Evolutionary conservation across 805 yeast genomes (phyloP).

Genomic region (Zygoascus ofunaensis): DNA sequence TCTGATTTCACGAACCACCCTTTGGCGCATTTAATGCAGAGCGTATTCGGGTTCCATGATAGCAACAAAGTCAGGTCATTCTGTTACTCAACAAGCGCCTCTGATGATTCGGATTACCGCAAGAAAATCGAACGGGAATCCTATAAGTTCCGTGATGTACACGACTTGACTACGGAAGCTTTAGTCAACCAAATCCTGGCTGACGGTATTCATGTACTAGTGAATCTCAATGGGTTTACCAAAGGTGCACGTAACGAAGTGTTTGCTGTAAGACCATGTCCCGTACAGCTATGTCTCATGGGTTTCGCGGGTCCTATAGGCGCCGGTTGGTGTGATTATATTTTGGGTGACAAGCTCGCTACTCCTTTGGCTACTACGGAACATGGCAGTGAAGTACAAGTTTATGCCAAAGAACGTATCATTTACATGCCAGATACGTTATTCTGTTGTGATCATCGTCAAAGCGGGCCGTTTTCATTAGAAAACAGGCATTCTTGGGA

Average conservation of each 20-base stretch:
- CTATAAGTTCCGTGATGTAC: slow-evolving; percentile 20
- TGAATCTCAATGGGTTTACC: slow-evolving; percentile 28
- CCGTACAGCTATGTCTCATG: slow-evolving; percentile 26
- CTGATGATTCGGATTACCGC: slow-evolving; percentile 24
- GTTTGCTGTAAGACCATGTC: slow-evolving; percentile 27
- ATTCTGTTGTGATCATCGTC: slow-evolving; percentile 29
- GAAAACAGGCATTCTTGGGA: slow-evolving; percentile 16
- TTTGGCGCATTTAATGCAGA: slow-evolving; percentile 29
- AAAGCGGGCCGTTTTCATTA: slow-evolving; percentile 23
- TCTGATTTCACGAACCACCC: slow-evolving; percentile 29
- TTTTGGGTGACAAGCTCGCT: slow-evolving; percentile 22
- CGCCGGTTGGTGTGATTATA: slow-evolving; percentile 25
- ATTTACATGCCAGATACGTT: slow-evolving; percentile 24
- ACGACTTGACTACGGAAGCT: slow-evolving; percentile 19
- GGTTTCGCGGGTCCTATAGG: slow-evolving; percentile 30
- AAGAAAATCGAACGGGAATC: slow-evolving; percentile 21
- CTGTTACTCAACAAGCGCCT: slow-evolving; percentile 25
- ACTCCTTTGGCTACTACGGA: slow-evolving; percentile 9
- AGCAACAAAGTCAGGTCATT: slow-evolving; percentile 17
- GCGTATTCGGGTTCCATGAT: slow-evolving; percentile 27
- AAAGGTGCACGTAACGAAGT: slow-evolving; percentile 29
- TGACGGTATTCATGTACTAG: slow-evolving; percentile 27
- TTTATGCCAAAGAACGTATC: slow-evolving; percentile 21
- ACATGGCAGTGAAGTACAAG: not conserved
- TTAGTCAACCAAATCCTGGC: slow-evolving; percentile 20